phyloP scores from a whole-genome alignment of 1,284 basidiomycete species.

The Trametes sp. region DNA sequence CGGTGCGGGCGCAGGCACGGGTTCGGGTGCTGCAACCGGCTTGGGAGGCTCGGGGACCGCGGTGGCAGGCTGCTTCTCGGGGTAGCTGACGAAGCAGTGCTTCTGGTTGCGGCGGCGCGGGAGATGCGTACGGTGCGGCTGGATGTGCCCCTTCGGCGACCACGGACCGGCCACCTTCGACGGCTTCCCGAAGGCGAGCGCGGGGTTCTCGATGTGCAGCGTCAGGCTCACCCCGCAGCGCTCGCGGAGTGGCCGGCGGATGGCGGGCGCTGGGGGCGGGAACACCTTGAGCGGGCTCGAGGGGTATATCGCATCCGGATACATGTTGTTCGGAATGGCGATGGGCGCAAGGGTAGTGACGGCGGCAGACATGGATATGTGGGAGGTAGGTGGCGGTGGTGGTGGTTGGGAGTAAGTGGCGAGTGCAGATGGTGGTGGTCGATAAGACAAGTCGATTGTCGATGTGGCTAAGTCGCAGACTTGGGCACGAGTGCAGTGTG shows the following conservation, averaged over 20 bases:
- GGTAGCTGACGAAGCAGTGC: slow-evolving; percentile 34
- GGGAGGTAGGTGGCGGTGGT: background rate
- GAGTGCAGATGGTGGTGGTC: background rate
- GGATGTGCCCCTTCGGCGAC: slow-evolving; percentile 38
- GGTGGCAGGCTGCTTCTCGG: slow-evolving; percentile 21
- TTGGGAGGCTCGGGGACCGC: slow-evolving; percentile 8
- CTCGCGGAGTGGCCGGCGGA: slow-evolving; percentile 32
- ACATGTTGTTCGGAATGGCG: slow-evolving; percentile 20
- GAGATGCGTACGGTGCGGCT: slow-evolving; percentile 41
- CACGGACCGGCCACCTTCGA: slow-evolving; percentile 25
- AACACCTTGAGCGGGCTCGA: slow-evolving; percentile 36
- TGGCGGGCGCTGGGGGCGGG: slow-evolving; percentile 34
- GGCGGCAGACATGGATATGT: slow-evolving; percentile 6
- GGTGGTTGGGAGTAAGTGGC: background rate
- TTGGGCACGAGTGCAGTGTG: slow-evolving; percentile 10
- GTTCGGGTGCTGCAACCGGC: background rate
- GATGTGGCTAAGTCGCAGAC: slow-evolving; percentile 28
- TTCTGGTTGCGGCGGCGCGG: slow-evolving; percentile 39
- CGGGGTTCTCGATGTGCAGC: slow-evolving; percentile 31
- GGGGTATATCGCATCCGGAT: slow-evolving; percentile 29
- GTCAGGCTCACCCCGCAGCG: slow-evolving; percentile 36
- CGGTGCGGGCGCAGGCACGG: slow-evolving; percentile 5
- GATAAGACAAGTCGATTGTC: slow-evolving; percentile 3
- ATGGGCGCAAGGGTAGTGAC: slow-evolving; percentile 15
- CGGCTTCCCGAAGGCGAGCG: slow-evolving; percentile 18